phyloP scores from a whole-genome alignment of 768 basidiomycete species.

The Suillus bovinus region DNA sequence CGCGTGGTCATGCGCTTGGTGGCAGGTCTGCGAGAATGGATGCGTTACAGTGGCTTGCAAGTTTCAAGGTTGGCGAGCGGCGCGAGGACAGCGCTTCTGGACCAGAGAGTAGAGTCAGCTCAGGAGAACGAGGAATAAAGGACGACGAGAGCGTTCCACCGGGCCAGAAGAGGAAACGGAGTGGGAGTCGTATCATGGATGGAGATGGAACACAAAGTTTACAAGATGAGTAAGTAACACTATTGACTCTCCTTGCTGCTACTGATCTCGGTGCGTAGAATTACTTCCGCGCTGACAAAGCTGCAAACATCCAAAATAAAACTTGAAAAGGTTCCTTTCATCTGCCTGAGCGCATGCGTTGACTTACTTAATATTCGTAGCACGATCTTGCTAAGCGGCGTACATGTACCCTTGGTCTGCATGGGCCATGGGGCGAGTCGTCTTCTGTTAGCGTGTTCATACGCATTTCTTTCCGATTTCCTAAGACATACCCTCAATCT shows the following conservation, averaged over 20 bases:
- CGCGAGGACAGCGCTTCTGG: conserved; percentile 56
- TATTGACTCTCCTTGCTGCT: background rate
- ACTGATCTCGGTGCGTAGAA: conserved; percentile 41
- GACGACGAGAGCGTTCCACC: conserved; percentile 11
- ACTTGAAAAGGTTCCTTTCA: conserved; percentile 70
- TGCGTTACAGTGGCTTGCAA: conserved; percentile 69
- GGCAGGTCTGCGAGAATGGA: conserved; percentile 61
- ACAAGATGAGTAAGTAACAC: conserved; percentile 66
- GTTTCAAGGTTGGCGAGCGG: conserved; percentile 61
- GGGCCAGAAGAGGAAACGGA: conserved; percentile 39
- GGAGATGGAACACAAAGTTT: conserved; percentile 48
- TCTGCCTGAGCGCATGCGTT: background rate
- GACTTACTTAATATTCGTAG: conserved; percentile 33
- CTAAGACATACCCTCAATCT: conserved; percentile 73
- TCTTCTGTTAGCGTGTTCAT: conserved; percentile 70
- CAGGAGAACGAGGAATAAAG: conserved; percentile 21
- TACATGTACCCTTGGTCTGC: conserved; percentile 81
- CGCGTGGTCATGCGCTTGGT: conserved; percentile 44
- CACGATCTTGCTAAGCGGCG: conserved; percentile 71
- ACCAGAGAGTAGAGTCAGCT: conserved; percentile 50
- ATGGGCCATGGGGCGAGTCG: conserved; percentile 90
- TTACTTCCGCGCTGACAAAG: conserved; percentile 70
- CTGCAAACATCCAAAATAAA: conserved; percentile 71
- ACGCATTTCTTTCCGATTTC: conserved; percentile 88
- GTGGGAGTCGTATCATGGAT: conserved; percentile 43